Percentiles rank a stretch among this genome's conserved stretches.
phyloP scores from a whole-genome alignment of 2,329 filamentous ascomycete species.

The Colletotrichum sp. region DNA sequence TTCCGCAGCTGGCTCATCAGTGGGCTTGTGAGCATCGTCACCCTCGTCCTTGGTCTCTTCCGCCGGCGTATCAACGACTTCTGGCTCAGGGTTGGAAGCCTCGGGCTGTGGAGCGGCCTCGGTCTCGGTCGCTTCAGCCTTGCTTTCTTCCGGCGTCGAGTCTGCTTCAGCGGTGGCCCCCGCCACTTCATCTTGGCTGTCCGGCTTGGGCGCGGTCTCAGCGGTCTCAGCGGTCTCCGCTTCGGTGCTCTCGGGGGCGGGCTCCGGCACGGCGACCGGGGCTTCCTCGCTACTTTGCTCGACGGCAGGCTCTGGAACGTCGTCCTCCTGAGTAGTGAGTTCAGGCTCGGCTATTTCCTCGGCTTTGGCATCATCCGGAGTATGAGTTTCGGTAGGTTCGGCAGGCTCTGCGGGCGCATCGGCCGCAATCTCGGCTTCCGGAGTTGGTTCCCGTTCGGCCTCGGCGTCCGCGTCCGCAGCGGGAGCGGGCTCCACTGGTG shows the following conservation, averaged over 20 bases:
- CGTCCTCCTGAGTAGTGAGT: not conserved
- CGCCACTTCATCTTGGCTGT: not conserved
- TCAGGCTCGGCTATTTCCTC: not conserved
- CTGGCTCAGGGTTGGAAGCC: not conserved
- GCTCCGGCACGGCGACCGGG: not conserved
- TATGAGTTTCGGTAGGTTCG: not conserved
- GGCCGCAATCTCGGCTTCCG: not conserved
- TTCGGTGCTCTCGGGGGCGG: not conserved
- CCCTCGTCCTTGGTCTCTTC: not conserved
- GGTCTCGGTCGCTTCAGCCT: not conserved
- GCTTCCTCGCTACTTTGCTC: not conserved
- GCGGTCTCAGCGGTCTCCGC: not conserved
- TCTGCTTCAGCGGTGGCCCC: not conserved
- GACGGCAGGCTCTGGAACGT: not conserved
- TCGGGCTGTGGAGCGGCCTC: not conserved
- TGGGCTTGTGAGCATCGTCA: not conserved
- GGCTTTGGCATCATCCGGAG: not conserved
- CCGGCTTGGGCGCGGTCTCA: not conserved
- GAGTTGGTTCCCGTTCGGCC: not conserved
- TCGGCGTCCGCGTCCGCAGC: not conserved
- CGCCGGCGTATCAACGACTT: not conserved
- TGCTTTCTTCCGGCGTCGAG: not conserved
- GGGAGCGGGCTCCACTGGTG: not conserved
- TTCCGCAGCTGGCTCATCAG: not conserved
- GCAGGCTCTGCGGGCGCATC: not conserved